These are phyloP conservation scores for Backusella australiensis DNA, from an alignment of 192 early-diverging fungal species.

Conservation along the genomic window DNA sequence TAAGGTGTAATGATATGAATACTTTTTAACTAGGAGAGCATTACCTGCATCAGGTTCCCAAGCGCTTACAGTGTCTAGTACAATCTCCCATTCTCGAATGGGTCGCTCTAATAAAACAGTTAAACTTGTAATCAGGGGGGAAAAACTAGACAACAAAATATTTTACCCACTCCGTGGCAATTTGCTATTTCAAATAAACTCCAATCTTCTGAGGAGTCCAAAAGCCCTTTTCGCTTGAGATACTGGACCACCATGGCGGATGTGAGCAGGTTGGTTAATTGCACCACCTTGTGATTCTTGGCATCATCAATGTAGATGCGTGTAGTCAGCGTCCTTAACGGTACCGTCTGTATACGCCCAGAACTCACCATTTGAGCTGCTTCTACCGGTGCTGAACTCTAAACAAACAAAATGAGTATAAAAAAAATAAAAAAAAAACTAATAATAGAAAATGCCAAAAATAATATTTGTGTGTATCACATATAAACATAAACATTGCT, in stretches of 20 bases:
- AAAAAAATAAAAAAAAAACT: neutral
- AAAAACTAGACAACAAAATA: neutral
- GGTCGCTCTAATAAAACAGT: constrained; percentile 67
- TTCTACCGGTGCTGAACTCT: neutral
- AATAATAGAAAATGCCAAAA: constrained; percentile 2
- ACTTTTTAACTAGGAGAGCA: constrained; percentile 76
- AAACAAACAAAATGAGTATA: neutral
- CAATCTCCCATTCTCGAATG: constrained; percentile 85
- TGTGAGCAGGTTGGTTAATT: constrained; percentile 71
- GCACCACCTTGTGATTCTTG: constrained; percentile 71
- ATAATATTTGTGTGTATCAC: neutral
- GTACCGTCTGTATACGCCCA: constrained; percentile 12
- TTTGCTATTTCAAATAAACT: constrained; percentile 90
- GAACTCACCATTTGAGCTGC: constrained; percentile 6
- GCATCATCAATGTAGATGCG: constrained; percentile 89
- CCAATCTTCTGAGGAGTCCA: constrained; percentile 64
- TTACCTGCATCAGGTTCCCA: constrained; percentile 83
- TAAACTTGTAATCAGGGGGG: constrained; percentile 6
- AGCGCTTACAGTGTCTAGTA: constrained; percentile 74
- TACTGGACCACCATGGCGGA: constrained; percentile 71
- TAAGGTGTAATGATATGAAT: constrained; percentile 58
- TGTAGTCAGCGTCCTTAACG: constrained; percentile 58
- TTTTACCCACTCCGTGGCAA: constrained; percentile 71
- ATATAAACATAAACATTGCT: neutral
- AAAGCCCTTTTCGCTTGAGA: constrained; percentile 59